Percentiles rank a stretch among this genome's conserved stretches.
Evolutionary conservation across 73 alveolate genomes (phyloP).

Genomic region (Paramecium sonneborni): DNA sequence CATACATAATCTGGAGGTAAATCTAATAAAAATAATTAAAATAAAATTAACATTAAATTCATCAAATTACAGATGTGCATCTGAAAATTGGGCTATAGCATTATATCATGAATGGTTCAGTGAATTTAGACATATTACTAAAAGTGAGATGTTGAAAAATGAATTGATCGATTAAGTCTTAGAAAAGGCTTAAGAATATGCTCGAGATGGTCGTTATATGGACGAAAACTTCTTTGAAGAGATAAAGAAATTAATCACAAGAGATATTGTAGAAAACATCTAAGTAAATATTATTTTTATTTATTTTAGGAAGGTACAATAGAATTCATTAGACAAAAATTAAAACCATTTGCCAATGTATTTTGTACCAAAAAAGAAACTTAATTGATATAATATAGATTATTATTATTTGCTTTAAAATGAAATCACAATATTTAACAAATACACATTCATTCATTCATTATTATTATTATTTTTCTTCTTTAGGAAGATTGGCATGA

Average conservation of each 20-base stretch:
- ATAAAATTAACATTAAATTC: no score
- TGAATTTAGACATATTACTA: constrained; percentile 93
- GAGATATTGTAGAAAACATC: constrained; percentile 70
- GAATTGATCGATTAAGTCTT: constrained; percentile 76
- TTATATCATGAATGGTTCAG: constrained; percentile 99
- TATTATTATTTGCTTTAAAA: neutral
- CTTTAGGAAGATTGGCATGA: constrained; percentile 50
- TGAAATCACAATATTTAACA: neutral
- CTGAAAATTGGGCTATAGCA: constrained; percentile 99
- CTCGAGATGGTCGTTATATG: constrained; percentile 82
- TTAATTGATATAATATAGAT: neutral
- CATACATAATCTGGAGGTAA: no score
- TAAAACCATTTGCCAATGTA: constrained; percentile 94
- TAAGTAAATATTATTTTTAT: constrained; percentile 56
- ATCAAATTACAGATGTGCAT: no score
- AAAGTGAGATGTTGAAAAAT: constrained; percentile 78
- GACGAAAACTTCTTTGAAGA: constrained; percentile 76
- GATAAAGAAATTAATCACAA: constrained; percentile 74
- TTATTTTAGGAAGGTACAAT: constrained; percentile 85
- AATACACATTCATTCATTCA: neutral
- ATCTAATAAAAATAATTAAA: no score
- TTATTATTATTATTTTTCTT: neutral
- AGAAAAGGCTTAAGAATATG: constrained; percentile 81
- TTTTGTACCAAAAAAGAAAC: constrained; percentile 77
- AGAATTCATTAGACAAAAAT: constrained; percentile 86